Evolutionary conservation across 2,329 filamentous ascomycete genomes (phyloP), one percentile per base, ranked within the genome.

Genomic region (Hypocrella siamensis): DNA sequence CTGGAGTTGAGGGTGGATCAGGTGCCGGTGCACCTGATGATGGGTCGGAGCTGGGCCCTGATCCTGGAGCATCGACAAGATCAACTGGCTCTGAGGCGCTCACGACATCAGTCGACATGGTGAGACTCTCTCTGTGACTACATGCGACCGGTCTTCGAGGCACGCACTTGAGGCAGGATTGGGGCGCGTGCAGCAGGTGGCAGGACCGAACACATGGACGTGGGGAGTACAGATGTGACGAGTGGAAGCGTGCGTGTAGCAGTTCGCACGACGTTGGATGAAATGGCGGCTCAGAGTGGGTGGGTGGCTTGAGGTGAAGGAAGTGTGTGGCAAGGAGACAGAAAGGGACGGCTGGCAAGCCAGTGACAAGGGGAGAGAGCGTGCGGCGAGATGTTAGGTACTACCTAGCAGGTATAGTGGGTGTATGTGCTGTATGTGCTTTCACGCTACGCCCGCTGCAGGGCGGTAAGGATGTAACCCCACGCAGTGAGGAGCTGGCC

Each of bases 41-140:
- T 33, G 33, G 31, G 33, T 37, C 37, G 40, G 41, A 37, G 49
- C 51, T 56, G 51, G 46, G 28, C 26, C 33, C 27, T 29, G 35
- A 29, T 35, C 10, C 33, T 9, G 30, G 17, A 16, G 25, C 31
- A 31, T 31, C 32, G 31, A 31, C 38, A 31, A 34, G 31, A 35
- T 42, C 38, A 28, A 40, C 30, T 31, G 57, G 51, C 55, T 55
- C 56, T 49, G 51, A 46, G 52, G 54, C 61, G 57, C 61, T 57
- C 58, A 57, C 61, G 58, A 60, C 61, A 61, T 67, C 59, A 54
- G 57, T 63, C 56, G 66, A 65, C 67, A 72, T 72, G 56, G 49
- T 55, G 46, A 40, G 47, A 45, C 47, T 42, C 42, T 44, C 52
- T 44, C 54, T 45, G 50, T 47, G 47, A 47, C 51, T 45, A 44